Conservation (phyloP, 495 filamentous ascomycete genomes). For the Bryoglossum gracile region DNA sequence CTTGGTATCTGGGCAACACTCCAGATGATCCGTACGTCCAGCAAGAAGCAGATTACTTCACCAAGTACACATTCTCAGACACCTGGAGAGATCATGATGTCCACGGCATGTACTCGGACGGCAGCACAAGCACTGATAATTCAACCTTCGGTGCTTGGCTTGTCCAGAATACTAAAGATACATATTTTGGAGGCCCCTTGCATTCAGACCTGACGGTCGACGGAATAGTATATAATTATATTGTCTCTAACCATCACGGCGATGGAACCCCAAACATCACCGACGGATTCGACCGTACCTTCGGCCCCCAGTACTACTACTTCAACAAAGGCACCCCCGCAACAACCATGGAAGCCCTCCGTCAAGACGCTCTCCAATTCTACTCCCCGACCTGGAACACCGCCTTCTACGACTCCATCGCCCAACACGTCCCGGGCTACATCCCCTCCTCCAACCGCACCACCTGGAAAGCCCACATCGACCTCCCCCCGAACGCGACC, state of each 20-base stretch:
- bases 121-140: constrained; percentile 39
- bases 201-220: constrained; percentile 52
- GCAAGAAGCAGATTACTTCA: constrained; percentile 49
- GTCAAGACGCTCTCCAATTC: constrained; percentile 39
- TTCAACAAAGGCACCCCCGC: constrained; percentile 45
- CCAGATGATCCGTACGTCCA: constrained; percentile 42
- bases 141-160: constrained; percentile 48
- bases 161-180: constrained; percentile 52
- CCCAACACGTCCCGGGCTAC: constrained; percentile 46
- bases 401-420: constrained; percentile 50
- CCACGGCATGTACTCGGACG: constrained; percentile 48
- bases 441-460: constrained; percentile 36
- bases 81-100: constrained; percentile 45
- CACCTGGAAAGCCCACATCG: constrained; percentile 35
- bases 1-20: constrained; percentile 46
- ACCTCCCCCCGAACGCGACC: constrained; percentile 39
- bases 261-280: constrained; percentile 52
- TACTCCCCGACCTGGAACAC: constrained; percentile 44
- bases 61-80: constrained; percentile 50
- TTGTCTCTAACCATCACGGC: constrained; percentile 48
- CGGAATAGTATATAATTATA: constrained; percentile 48
- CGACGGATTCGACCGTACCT: constrained; percentile 49
- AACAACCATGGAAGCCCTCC: constrained; percentile 34
- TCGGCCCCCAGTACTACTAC: constrained; percentile 49
- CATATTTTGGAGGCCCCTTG: constrained; percentile 50